Base-by-base conservation (phyloP, 768 basidiomycete genomes). In the Dioszegia crocea region DNA sequence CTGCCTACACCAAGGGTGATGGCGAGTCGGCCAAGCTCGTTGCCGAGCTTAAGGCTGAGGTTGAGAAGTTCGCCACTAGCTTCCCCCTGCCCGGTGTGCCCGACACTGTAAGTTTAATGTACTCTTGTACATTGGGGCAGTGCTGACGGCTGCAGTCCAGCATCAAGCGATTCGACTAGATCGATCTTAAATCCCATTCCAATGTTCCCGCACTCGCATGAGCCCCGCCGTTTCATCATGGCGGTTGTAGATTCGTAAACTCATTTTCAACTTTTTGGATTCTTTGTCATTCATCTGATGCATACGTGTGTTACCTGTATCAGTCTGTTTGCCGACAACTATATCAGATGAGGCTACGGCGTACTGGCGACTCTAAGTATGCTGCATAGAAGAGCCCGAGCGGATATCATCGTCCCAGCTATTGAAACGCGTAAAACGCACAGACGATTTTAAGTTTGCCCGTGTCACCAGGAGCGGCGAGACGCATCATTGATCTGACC, bases 11-110 rank as follows among this genome's bases (percentile, higher is more conserved):
- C 58, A 57, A 57, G 36, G 70, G 70, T 48, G 64, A 58, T 49
- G 71, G 74, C 51, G 80, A 84, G 58, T 90, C 91, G 21, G 82
- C 82, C 57, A 79, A 83, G 70, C 80, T 84, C 78, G 89, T 96
- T 33, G 81, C 80, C 71, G 81, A 86, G 65, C 83, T 99, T 59
- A 81, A 85, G 52, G 80, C 83, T 47, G 93, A 98, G 70, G 96
- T 99, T 44, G 66, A 77, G 64, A 70, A 73, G 54, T 99, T 97
- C 70, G 91, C 93, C 16, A 83, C 80, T 68, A 82, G 82, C 79
- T 99, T 88, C 89, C 96, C 96, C 1, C 80, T 99, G 14, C 96
- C 96, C 49, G 96, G 96, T 78, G 86, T 90, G 1, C 78, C 76
- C 40, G 83, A 84, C 65, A 76, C 74, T 55, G 73, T 74, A 57